A percentile compares a stretch with the other conserved stretches of the same genome.
Conservation (phyloP, 202 grass and related monocot genomes). For the Alloteropsis angusta region DNA sequence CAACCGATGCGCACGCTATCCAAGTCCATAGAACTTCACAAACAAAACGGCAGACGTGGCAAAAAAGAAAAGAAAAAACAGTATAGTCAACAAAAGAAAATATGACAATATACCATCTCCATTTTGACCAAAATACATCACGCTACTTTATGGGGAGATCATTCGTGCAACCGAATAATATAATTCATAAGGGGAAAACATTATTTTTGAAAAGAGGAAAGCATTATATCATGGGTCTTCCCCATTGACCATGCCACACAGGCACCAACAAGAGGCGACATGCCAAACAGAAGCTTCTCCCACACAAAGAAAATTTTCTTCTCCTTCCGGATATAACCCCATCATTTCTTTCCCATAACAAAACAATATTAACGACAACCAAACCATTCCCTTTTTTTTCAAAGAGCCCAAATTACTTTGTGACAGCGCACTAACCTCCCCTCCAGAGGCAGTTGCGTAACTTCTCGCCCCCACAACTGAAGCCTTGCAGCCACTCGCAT, state of each 20-base stretch:
- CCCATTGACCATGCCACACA: not conserved
- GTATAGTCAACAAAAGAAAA: not conserved
- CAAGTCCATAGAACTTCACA: not conserved
- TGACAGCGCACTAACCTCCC: constrained; percentile 33
- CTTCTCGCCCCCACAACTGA: not conserved
- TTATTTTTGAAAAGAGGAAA: no score
- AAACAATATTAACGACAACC: not conserved
- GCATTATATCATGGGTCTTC: not conserved
- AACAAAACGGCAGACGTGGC: not conserved
- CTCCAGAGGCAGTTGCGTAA: constrained; percentile 37
- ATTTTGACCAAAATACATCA: constrained; percentile 7
- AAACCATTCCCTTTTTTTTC: not conserved
- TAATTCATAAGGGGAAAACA: not conserved
- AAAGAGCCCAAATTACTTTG: not conserved
- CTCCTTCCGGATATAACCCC: not conserved
- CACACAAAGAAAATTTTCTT: not conserved
- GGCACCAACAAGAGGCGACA: not conserved
- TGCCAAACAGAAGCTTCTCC: constrained; percentile 1
- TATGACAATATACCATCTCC: no score
- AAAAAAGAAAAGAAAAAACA: not conserved
- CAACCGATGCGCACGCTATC: not conserved
- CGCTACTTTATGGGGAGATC: not conserved
- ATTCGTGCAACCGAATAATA: not conserved
- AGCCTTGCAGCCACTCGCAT: constrained; percentile 38
- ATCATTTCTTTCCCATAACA: not conserved